A percentile compares a stretch with the other conserved stretches of the same genome.
These are phyloP conservation scores for Acacia melanoxylon DNA, from an alignment of 306 rosid species.

Conservation along the genomic window DNA sequence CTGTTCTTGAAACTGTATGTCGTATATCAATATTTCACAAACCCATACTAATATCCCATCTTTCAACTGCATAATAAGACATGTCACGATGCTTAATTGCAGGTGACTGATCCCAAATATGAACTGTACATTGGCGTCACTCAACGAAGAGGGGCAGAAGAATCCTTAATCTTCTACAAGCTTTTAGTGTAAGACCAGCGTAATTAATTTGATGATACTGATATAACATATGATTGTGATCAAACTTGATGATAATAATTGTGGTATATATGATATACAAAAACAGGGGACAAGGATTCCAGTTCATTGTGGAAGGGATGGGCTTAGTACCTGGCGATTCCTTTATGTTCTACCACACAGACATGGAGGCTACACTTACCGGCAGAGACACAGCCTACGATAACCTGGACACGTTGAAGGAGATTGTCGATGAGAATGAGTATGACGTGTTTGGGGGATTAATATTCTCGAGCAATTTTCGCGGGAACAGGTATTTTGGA, in stretches of 20 bases:
- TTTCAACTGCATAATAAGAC: background rate
- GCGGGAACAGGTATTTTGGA: conserved; percentile 30
- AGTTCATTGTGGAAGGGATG: conserved; percentile 22
- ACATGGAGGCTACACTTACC: conserved; percentile 16
- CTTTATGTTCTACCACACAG: conserved; percentile 37
- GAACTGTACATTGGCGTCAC: conserved; percentile 35
- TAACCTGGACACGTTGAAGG: conserved; percentile 1
- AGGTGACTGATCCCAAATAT: conserved; percentile 5
- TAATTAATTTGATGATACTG: background rate
- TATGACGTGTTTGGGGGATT: conserved; percentile 33
- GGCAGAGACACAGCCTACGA: background rate
- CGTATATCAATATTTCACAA: background rate
- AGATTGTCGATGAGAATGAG: background rate
- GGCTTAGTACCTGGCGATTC: conserved; percentile 37
- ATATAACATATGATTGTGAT: background rate
- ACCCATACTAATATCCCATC: background rate
- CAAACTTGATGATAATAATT: too few relatives aligned
- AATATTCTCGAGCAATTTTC: conserved; percentile 21
- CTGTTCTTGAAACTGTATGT: conserved; percentile 30
- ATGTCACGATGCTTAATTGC: background rate
- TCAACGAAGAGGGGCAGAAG: conserved; percentile 13
- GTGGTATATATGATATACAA: background rate
- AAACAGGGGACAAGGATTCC: background rate
- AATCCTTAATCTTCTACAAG: conserved; percentile 28
- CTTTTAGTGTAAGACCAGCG: conserved; percentile 28